A percentile compares a stretch with the other conserved stretches of the same genome.
These are phyloP conservation scores for Calycina marina DNA, from an alignment of 2,329 filamentous ascomycete species.

Conservation along the genomic window DNA sequence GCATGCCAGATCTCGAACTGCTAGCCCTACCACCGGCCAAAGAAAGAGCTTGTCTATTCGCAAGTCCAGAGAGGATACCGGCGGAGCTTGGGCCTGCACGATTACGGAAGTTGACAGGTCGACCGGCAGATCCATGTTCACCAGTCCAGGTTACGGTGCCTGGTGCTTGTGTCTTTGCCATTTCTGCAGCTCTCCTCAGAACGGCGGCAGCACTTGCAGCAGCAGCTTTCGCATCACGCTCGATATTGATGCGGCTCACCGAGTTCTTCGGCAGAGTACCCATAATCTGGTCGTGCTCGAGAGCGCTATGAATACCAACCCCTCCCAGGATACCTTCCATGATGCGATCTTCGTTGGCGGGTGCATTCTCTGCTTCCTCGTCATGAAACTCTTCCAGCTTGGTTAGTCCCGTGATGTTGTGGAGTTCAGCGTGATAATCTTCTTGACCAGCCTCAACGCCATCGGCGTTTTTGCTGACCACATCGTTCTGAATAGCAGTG, in stretches of 20 bases:
- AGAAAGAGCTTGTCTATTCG: constrained; percentile 33
- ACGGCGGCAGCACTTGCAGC: constrained; percentile 66
- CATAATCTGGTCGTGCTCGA: constrained; percentile 87
- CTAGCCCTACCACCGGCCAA: constrained; percentile 26
- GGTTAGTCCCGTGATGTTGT: constrained; percentile 44
- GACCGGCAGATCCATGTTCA: constrained; percentile 61
- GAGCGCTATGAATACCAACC: constrained; percentile 74
- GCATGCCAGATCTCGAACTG: constrained; percentile 32
- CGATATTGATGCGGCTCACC: constrained; percentile 65
- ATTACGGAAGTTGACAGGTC: constrained; percentile 37
- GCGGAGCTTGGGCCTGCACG: constrained; percentile 37
- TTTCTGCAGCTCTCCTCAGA: constrained; percentile 57
- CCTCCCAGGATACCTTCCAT: constrained; percentile 82
- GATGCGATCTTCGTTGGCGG: constrained; percentile 54
- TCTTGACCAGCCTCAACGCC: constrained; percentile 1
- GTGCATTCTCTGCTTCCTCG: constrained; percentile 28
- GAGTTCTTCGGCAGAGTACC: constrained; percentile 56
- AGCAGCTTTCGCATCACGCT: constrained; percentile 66
- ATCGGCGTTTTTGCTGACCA: constrained; percentile 7
- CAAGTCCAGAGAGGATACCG: constrained; percentile 40
- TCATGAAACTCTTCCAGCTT: constrained; percentile 48
- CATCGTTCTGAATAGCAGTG: constrained; percentile 7
- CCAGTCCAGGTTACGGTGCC: constrained; percentile 94
- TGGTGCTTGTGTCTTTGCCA: constrained; percentile 57
- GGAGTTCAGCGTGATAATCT: constrained; percentile 30